These are phyloP conservation scores for Sclerotinia spermophila DNA, from an alignment of 2,329 filamentous ascomycete genomes.

Conservation along the genomic window DNA sequence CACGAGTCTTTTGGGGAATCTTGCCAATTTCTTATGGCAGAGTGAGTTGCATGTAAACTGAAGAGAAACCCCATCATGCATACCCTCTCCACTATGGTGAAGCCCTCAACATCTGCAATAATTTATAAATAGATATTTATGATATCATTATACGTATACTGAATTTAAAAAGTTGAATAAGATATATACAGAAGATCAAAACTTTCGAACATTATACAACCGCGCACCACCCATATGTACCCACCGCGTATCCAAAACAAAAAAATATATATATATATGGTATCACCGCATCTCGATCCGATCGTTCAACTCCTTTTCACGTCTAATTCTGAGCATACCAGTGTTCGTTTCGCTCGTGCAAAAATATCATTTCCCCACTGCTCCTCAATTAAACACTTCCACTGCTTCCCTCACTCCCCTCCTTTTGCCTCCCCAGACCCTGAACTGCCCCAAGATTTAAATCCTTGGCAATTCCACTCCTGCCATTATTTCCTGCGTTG, in stretches of 20 bases:
- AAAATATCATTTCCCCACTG: too few species aligned
- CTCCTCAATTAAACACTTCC: conserved; percentile 5
- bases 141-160: neutral
- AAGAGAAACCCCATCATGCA: too few species aligned
- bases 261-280: neutral
- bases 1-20: too few species aligned
- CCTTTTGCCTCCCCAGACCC: conserved; percentile 22
- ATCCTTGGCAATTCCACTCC: conserved; percentile 27
- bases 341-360: neutral
- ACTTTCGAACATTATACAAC: neutral
- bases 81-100: too few species aligned
- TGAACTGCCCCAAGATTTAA: conserved; percentile 22
- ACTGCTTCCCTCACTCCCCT: conserved; percentile 1
- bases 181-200: neutral
- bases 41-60: too few species aligned
- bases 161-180: neutral
- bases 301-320: neutral
- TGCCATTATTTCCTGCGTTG: conserved; percentile 23
- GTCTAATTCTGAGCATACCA: neutral
- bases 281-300: neutral
- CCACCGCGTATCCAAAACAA: neutral
- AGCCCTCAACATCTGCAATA: too few species aligned
- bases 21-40: too few species aligned
- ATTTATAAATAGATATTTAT: neutral
- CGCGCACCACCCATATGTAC: neutral